A percentile compares a stretch with the other conserved stretches of the same genome.
Evolutionary conservation across 1,284 basidiomycete species (phyloP).

Genomic region (Melampsora americana): DNA sequence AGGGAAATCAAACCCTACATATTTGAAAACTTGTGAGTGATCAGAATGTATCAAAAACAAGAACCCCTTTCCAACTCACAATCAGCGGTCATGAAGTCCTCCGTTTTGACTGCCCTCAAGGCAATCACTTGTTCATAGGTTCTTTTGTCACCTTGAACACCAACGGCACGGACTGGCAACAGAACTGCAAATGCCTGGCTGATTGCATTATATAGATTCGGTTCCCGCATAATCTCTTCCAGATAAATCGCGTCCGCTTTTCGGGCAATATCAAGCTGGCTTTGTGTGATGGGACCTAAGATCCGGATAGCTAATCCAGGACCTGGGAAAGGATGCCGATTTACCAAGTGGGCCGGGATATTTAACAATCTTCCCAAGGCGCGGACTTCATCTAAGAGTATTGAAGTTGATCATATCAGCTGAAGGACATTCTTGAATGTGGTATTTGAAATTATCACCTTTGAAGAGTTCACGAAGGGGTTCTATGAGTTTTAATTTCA

Average conservation of each 20-base stretch:
- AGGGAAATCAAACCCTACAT: slow-evolving; percentile 84
- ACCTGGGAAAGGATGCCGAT: slow-evolving; percentile 98
- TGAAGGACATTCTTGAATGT: neutral
- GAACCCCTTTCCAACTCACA: slow-evolving; percentile 61
- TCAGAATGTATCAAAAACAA: neutral
- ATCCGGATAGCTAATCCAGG: slow-evolving; percentile 99
- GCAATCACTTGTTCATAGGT: slow-evolving; percentile 86
- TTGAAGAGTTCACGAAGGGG: slow-evolving; percentile 97
- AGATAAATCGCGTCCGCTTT: slow-evolving; percentile 95
- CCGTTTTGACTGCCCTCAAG: slow-evolving; percentile 76
- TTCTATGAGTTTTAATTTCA: slow-evolving; percentile 99
- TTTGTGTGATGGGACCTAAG: slow-evolving; percentile 85
- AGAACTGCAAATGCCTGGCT: slow-evolving; percentile 96
- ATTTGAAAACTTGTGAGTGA: neutral
- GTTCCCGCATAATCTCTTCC: slow-evolving; percentile 87
- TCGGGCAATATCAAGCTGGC: slow-evolving; percentile 91
- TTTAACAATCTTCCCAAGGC: slow-evolving; percentile 82
- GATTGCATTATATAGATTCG: slow-evolving; percentile 84
- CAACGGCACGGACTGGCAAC: slow-evolving; percentile 92
- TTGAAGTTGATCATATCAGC: neutral
- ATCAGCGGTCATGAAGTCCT: slow-evolving; percentile 97
- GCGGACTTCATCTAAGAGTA: slow-evolving; percentile 80
- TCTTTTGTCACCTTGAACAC: slow-evolving; percentile 93
- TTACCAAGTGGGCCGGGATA: slow-evolving; percentile 89
- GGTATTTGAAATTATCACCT: slow-evolving; percentile 60